These are phyloP conservation scores for Fibroporia radiculosa DNA, from an alignment of 768 basidiomycete genomes.

Conservation along the genomic window DNA sequence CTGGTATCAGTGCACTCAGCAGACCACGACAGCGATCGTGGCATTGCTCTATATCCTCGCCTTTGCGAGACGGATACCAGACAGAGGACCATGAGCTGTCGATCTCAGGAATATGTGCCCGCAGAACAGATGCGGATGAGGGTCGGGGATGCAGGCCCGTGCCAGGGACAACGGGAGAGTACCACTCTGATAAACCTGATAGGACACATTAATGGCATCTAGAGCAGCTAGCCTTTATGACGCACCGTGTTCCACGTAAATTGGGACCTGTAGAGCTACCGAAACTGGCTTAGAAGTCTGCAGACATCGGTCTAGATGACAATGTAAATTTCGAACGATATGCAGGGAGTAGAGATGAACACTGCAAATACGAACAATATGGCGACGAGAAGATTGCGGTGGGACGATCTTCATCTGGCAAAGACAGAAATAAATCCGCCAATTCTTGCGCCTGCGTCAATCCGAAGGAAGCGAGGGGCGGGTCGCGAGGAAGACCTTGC, in stretches of 20 bases:
- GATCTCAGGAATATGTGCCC: slow-evolving; percentile 47
- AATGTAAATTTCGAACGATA: not conserved
- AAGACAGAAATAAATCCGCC: slow-evolving; percentile 50
- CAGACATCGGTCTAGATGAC: slow-evolving; percentile 66
- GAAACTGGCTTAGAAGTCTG: slow-evolving; percentile 70
- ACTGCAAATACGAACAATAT: slow-evolving; percentile 49
- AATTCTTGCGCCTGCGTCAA: slow-evolving; percentile 71
- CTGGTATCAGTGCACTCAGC: slow-evolving; percentile 41
- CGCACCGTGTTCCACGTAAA: slow-evolving; percentile 75
- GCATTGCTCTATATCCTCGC: slow-evolving; percentile 57
- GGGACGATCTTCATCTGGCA: slow-evolving; percentile 61
- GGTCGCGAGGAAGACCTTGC: slow-evolving; percentile 61
- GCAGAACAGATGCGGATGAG: slow-evolving; percentile 44
- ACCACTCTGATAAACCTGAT: slow-evolving; percentile 72
- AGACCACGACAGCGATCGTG: slow-evolving; percentile 54
- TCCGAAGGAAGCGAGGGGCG: slow-evolving; percentile 65
- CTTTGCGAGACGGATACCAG: slow-evolving; percentile 64
- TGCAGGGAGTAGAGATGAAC: not conserved
- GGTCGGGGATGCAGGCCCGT: slow-evolving; percentile 77
- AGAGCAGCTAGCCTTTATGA: slow-evolving; percentile 1
- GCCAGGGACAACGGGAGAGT: slow-evolving; percentile 56
- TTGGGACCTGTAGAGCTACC: slow-evolving; percentile 51
- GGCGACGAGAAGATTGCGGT: slow-evolving; percentile 82
- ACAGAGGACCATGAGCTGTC: slow-evolving; percentile 58
- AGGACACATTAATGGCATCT: not conserved